Conservation (phyloP, 495 filamentous ascomycete species). For the Amniculicola lignicola region DNA sequence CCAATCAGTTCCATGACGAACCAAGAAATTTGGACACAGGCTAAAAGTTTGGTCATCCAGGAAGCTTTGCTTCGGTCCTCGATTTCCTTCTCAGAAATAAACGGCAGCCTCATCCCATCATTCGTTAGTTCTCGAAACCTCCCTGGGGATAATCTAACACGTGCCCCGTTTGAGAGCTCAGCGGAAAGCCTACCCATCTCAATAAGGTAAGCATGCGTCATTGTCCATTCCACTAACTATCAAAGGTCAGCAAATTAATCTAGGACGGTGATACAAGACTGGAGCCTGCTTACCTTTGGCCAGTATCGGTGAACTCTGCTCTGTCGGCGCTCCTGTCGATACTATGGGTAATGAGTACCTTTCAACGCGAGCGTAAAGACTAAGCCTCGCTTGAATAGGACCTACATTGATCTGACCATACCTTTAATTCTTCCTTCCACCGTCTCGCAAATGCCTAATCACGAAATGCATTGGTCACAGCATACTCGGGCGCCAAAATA, state of each 20-base stretch:
- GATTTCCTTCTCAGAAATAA: background rate
- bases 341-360: no score
- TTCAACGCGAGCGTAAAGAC: background rate
- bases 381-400: background rate
- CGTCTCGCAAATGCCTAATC: background rate
- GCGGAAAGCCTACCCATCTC: no score
- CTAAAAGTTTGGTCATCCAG: slow-evolving; percentile 6
- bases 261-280: no score
- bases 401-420: background rate
- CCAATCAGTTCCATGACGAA: background rate
- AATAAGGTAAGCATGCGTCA: no score
- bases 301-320: no score
- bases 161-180: no score
- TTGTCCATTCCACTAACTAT: no score
- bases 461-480: background rate
- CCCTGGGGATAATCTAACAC: background rate
- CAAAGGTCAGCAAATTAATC: no score
- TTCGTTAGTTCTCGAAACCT: background rate
- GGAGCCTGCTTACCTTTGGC: no score
- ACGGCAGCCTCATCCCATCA: background rate
- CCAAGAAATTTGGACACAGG: slow-evolving; percentile 5
- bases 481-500: slow-evolving; percentile 1
- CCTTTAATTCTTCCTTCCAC: background rate
- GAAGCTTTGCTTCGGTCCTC: slow-evolving; percentile 11
- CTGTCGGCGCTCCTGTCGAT: no score